phyloP scores from a whole-genome alignment of 148 eudicot genomes.

The Chenopodium quinoa region DNA sequence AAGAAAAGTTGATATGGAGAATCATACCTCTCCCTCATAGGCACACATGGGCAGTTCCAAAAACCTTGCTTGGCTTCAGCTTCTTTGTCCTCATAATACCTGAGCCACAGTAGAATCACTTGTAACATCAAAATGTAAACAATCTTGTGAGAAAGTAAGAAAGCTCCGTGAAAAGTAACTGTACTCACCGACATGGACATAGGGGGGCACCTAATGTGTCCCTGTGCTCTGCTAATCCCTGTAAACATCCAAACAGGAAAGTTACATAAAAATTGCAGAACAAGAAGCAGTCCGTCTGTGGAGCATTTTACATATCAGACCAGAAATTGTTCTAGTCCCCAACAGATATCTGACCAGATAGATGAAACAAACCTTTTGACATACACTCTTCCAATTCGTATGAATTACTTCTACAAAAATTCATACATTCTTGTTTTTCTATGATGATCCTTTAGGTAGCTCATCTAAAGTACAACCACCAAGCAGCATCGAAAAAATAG shows the following conservation, averaged over 20 bases:
- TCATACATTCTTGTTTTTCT: background rate
- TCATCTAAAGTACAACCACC: background rate
- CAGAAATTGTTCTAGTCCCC: too few species aligned
- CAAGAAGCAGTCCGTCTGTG: background rate
- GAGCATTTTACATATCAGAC: background rate
- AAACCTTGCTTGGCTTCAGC: constrained; percentile 94
- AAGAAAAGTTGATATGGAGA: background rate
- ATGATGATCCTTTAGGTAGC: background rate
- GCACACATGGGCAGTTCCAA: constrained; percentile 99
- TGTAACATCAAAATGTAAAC: background rate
- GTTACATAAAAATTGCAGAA: background rate
- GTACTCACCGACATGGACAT: constrained; percentile 82
- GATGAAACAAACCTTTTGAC: background rate
- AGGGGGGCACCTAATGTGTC: constrained; percentile 95
- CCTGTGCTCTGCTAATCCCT: constrained; percentile 98
- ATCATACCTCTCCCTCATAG: constrained; percentile 91
- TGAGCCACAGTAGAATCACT: constrained; percentile 26
- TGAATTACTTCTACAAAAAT: background rate
- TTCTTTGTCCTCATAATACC: constrained; percentile 94
- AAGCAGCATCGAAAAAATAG: background rate
- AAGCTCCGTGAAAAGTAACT: background rate
- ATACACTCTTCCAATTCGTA: constrained; percentile 1
- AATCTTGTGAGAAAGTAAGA: constrained; percentile 1
- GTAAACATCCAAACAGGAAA: constrained; percentile 15
- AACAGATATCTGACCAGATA: background rate